Percentiles rank a stretch among this genome's conserved stretches.
These are phyloP conservation scores for Pleurotus sapidus DNA, from an alignment of 768 basidiomycete genomes.

Conservation along the genomic window DNA sequence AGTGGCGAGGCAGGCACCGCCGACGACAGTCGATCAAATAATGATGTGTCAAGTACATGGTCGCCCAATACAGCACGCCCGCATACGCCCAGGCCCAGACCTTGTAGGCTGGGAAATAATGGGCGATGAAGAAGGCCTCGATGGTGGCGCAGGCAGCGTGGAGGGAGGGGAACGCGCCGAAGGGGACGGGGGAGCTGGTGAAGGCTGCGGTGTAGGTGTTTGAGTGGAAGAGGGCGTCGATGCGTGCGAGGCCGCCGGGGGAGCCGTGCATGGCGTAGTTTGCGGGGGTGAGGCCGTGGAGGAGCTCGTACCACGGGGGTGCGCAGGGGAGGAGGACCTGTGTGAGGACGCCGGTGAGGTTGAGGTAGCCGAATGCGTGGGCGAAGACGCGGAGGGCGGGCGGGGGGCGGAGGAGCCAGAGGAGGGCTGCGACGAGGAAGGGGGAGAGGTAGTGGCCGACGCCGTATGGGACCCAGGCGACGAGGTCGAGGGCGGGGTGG, in stretches of 20 bases:
- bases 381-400: slow-evolving; percentile 83
- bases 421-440: slow-evolving; percentile 77
- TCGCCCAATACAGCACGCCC: slow-evolving; percentile 90
- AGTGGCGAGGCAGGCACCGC: slow-evolving; percentile 87
- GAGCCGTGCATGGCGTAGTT: slow-evolving; percentile 91
- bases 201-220: slow-evolving; percentile 78
- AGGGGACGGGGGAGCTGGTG: slow-evolving; percentile 86
- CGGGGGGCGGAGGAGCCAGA: slow-evolving; percentile 89
- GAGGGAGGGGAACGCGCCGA: slow-evolving; percentile 95
- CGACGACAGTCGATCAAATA: slow-evolving; percentile 98
- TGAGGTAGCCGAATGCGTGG: slow-evolving; percentile 89
- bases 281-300: slow-evolving; percentile 93
- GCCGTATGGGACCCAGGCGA: slow-evolving; percentile 98
- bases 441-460: slow-evolving; percentile 86
- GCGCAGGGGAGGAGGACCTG: slow-evolving; percentile 92
- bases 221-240: slow-evolving; percentile 82
- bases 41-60: slow-evolving; percentile 98
- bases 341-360: slow-evolving; percentile 79
- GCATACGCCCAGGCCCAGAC: slow-evolving; percentile 80
- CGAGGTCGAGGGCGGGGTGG: slow-evolving; percentile 85
- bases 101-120: slow-evolving; percentile 83
- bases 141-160: slow-evolving; percentile 91
- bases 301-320: slow-evolving; percentile 97
- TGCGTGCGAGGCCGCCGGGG: slow-evolving; percentile 88
- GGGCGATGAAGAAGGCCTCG: slow-evolving; percentile 88